Percentiles rank a stretch among this genome's conserved stretches.
phyloP scores from a whole-genome alignment of 2,329 filamentous ascomycete genomes.

The Botrytis porri region DNA sequence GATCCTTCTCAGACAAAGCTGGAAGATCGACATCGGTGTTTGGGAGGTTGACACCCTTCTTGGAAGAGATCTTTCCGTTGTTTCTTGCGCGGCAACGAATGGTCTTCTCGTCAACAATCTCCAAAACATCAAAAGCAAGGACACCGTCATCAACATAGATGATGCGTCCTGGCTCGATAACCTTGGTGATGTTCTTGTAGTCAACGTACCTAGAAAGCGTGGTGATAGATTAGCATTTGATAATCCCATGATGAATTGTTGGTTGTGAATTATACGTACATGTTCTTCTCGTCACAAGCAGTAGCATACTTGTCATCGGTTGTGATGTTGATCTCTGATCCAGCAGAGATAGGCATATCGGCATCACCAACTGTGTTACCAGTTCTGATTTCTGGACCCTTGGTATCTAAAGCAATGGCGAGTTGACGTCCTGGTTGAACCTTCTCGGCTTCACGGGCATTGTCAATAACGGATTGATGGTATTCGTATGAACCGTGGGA shows the following conservation, averaged over 20 bases:
- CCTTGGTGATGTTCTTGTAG: conserved; percentile 99
- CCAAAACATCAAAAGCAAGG: conserved; percentile 89
- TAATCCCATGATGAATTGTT: not conserved
- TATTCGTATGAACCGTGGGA: conserved; percentile 94
- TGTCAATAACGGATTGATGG: conserved; percentile 97
- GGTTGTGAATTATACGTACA: conserved; percentile 56
- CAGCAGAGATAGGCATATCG: conserved; percentile 78
- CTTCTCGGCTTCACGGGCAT: conserved; percentile 83
- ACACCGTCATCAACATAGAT: conserved; percentile 99
- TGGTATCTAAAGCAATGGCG: conserved; percentile 86
- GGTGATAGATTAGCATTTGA: conserved; percentile 1
- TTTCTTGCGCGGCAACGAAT: conserved; percentile 85
- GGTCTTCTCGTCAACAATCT: conserved; percentile 84
- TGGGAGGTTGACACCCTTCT: conserved; percentile 98
- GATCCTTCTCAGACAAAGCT: conserved; percentile 96
- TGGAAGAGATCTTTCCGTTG: conserved; percentile 98
- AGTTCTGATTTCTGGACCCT: conserved; percentile 85
- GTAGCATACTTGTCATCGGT: conserved; percentile 92
- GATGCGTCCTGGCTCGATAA: conserved; percentile 84
- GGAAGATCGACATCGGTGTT: conserved; percentile 98
- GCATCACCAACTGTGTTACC: conserved; percentile 68
- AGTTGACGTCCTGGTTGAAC: conserved; percentile 77
- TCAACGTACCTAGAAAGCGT: conserved; percentile 72
- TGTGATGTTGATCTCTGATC: conserved; percentile 88
- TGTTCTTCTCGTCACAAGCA: conserved; percentile 82